A percentile compares a stretch with the other conserved stretches of the same genome.
Conservation (phyloP, 176 grass and related monocot genomes). For the Oryza officinalis region DNA sequence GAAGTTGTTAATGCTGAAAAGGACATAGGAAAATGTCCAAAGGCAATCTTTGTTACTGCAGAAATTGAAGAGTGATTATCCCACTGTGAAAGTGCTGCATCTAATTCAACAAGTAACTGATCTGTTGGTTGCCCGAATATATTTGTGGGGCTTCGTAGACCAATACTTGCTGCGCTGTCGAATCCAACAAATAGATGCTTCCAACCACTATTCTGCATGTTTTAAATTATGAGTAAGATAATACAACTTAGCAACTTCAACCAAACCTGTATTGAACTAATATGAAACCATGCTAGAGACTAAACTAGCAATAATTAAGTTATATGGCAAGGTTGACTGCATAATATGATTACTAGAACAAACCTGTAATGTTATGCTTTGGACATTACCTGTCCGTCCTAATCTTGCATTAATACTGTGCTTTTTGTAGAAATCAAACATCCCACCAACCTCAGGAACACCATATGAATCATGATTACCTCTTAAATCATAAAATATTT, state of each 20-base stretch:
- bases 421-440: slow-evolving; percentile 50
- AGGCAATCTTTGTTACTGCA: slow-evolving; percentile 41
- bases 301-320: neutral
- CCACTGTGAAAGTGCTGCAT: slow-evolving; percentile 47
- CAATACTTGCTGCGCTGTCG: slow-evolving; percentile 43
- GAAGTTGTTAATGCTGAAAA: slow-evolving; percentile 49
- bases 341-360: slow-evolving; percentile 4
- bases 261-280: neutral
- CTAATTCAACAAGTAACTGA: slow-evolving; percentile 43
- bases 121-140: slow-evolving; percentile 53
- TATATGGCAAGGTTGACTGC: neutral
- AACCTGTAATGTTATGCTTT: slow-evolving; percentile 49
- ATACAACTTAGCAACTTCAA: neutral
- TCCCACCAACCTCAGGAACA: slow-evolving; percentile 44
- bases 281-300: neutral
- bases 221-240: neutral
- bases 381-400: slow-evolving; percentile 31
- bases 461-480: slow-evolving; percentile 56
- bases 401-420: slow-evolving; percentile 52
- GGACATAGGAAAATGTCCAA: slow-evolving; percentile 60
- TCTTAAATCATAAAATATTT: slow-evolving; percentile 52
- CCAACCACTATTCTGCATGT: slow-evolving; percentile 43
- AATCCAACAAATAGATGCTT: slow-evolving; percentile 59
- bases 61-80: slow-evolving; percentile 20
- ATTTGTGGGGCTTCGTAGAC: slow-evolving; percentile 52